Conservation (phyloP, 2,329 filamentous ascomycete species). For the Lasiodiplodia hormozganensis region DNA sequence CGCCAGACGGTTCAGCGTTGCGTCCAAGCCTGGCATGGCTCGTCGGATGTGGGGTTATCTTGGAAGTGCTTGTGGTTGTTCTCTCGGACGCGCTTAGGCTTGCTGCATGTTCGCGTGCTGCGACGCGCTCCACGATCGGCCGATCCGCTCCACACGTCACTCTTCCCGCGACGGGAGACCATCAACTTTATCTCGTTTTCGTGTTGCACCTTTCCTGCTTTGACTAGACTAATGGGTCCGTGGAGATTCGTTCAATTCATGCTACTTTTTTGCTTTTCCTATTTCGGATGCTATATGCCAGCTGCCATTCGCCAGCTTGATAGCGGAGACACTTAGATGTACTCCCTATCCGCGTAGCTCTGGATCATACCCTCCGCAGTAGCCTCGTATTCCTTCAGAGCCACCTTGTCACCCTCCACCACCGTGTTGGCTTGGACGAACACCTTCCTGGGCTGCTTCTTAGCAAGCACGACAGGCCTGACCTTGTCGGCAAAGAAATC, state of each 20-base stretch:
- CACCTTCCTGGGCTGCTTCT: conserved; percentile 85
- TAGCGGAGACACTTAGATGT: conserved; percentile 36
- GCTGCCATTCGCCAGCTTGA: neutral
- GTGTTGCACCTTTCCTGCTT: conserved; percentile 15
- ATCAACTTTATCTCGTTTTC: conserved; percentile 9
- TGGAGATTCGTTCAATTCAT: neutral
- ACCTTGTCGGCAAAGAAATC: conserved; percentile 86
- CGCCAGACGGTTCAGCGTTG: conserved; percentile 18
- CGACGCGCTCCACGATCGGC: conserved; percentile 20
- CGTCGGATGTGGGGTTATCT: neutral
- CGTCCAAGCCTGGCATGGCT: conserved; percentile 25
- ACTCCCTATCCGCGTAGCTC: conserved; percentile 47
- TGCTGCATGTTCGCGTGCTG: conserved; percentile 15
- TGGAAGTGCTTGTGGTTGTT: neutral
- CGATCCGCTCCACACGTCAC: conserved; percentile 23
- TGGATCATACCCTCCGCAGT: conserved; percentile 73
- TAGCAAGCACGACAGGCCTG: conserved; percentile 74
- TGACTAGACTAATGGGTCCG: neutral
- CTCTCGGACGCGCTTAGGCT: neutral
- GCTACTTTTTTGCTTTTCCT: conserved; percentile 15
- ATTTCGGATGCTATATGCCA: neutral
- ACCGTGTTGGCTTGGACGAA: conserved; percentile 94
- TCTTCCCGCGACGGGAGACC: conserved; percentile 1
- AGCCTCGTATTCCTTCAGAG: conserved; percentile 84
- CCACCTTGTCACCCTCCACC: conserved; percentile 70